phyloP scores from a whole-genome alignment of 2,329 filamentous ascomycete species.

The Pseudogymnoascus sp. region DNA sequence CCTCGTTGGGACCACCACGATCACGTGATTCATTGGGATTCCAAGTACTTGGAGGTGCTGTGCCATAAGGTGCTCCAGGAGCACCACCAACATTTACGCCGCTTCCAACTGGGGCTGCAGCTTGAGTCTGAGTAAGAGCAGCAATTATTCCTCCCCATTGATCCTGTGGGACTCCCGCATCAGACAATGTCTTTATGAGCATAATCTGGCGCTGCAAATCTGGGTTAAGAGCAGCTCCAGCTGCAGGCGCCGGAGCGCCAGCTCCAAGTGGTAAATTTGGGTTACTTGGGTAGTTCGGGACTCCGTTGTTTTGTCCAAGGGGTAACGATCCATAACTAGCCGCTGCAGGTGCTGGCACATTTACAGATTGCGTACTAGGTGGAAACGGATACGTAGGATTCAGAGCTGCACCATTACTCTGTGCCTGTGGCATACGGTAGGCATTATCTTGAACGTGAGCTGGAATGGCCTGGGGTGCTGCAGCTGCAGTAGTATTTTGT shows the following conservation, averaged over 20 bases:
- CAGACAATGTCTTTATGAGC: conserved; percentile 65
- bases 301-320: conserved; percentile 31
- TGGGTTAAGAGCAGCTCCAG: conserved; percentile 37
- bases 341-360: conserved; percentile 35
- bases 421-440: conserved; percentile 41
- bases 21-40: conserved; percentile 44
- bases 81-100: conserved; percentile 28
- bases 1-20: conserved; percentile 36
- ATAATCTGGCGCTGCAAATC: conserved; percentile 63
- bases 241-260: conserved; percentile 30
- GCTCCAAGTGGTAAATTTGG: conserved; percentile 30
- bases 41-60: conserved; percentile 37
- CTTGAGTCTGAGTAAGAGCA: conserved; percentile 37
- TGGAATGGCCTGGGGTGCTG: conserved; percentile 19
- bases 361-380: conserved; percentile 50
- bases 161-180: conserved; percentile 69
- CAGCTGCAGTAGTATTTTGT: conserved; percentile 51
- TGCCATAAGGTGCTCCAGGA: conserved; percentile 24
- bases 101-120: conserved; percentile 16
- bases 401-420: conserved; percentile 31
- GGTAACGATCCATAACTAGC: conserved; percentile 23
- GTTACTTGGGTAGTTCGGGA: conserved; percentile 32
- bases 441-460: conserved; percentile 25
- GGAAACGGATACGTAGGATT: conserved; percentile 27
- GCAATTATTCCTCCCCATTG: conserved; percentile 59